Evolutionary conservation across 2,329 filamentous ascomycete genomes (phyloP).

Genomic region (Lasiodiplodia gonubiensis): DNA sequence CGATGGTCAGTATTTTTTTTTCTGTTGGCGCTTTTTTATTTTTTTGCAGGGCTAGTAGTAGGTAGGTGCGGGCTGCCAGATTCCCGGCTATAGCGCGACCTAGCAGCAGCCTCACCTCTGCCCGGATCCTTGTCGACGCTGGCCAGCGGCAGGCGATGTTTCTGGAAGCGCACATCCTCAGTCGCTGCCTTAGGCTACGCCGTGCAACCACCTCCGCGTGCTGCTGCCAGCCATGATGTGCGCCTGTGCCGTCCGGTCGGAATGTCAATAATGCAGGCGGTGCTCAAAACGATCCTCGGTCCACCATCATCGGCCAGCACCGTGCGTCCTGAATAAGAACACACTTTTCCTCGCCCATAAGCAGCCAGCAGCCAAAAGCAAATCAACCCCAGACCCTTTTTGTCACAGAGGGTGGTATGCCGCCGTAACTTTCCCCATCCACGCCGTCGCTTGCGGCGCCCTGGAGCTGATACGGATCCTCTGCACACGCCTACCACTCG

Average conservation of each 20-base stretch:
- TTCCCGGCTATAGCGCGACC: conserved; percentile 6
- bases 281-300: conserved; percentile 25
- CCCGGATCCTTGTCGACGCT: background rate
- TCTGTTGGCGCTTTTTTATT: background rate
- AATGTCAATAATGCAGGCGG: conserved; percentile 27
- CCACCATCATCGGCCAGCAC: conserved; percentile 6
- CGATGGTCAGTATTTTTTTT: conserved; percentile 1
- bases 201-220: conserved; percentile 22
- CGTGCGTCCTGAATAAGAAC: conserved; percentile 23
- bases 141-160: conserved; percentile 15
- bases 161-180: conserved; percentile 9
- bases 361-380: conserved; percentile 21
- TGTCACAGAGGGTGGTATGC: conserved; percentile 21
- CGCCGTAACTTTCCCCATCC: conserved; percentile 18
- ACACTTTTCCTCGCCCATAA: background rate
- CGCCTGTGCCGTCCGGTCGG: conserved; percentile 16
- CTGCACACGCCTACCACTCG: conserved; percentile 7
- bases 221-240: conserved; percentile 23
- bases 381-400: conserved; percentile 25
- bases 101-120: conserved; percentile 8
- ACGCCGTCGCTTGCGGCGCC: conserved; percentile 14
- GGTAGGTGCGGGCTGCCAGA: background rate
- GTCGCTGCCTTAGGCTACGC: conserved; percentile 23
- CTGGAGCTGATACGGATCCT: conserved; percentile 18
- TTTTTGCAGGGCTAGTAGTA: background rate